Evolutionary conservation across 805 yeast genomes (phyloP), one percentile per base, ranked within the genome.

Genomic region (Torulaspora delbrueckii): DNA sequence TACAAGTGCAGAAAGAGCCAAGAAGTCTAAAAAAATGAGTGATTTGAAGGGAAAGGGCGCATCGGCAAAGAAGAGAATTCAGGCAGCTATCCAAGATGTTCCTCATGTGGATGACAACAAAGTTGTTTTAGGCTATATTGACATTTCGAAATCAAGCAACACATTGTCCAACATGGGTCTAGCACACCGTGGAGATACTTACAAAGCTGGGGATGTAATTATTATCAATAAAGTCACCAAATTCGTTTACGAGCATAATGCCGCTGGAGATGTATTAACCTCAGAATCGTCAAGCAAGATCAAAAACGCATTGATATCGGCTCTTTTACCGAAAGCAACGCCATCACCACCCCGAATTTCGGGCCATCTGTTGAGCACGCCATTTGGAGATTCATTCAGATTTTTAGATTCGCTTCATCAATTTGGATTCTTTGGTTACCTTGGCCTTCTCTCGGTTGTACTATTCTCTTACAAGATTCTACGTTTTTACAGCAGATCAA

Each of bases 161-260:
- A 53, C 71, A 8, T 59, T 72, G 4, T 37, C 54, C 2, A 35
- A 50, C 2, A 32, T 51, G 8, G 63, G 62, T 1, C 46, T 57
- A 13, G 49, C 54, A 8, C 39, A 55, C 25, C 42, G 49, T 32
- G 51, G 63, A 1, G 54, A 58, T n/a, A 44, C 56, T 0, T 73
- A 67, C 50, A 48, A 61, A 8, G 58, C 66, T 2, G 91, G 90
- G 5, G 86, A 84, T 58, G 68, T 78, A 0, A 56, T 85, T 1
- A 61, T 85, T 2, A 63, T 82, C 27, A 75, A 67, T 60, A 69
- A 62, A 50, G 51, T 46, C 51, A 72, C 69, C 54, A 68, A 38
- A 4, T 30, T 52, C 43, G 54, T 63, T 47, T 68, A 66, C 50
- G 68, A 65, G 31, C 47, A 38, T 2, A 69, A 66, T 50, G 44